Evolutionary conservation across 306 rosid species (phyloP), one percentile per base, ranked within the genome.

Genomic region (Pterocarpus macrocarpus): DNA sequence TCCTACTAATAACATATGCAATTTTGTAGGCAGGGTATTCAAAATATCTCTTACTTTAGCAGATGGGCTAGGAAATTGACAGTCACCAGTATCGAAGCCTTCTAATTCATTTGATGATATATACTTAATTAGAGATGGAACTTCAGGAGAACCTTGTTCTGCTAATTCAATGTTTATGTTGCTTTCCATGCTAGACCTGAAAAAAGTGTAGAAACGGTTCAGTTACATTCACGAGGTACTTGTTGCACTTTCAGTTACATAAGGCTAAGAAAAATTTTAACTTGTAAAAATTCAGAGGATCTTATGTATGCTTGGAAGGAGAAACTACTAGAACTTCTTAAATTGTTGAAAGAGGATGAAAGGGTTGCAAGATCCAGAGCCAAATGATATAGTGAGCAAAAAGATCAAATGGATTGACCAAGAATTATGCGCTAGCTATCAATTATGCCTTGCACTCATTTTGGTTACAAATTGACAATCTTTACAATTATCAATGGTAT

Each of bases 101-200:
- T 59, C 70, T 50, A 85, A 79, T 66, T 88, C 87, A 66, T 76
- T 75, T 56, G 94, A 74, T 59, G 93, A 83, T 79, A 94, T 87
- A 70, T 68, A 70, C 72, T 69, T 79, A 36, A 92, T 87, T 8
- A 89, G 86, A 75, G 92, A 28, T 82, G 98, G 98, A 81, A 81
- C 78, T 75, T 82, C 88, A 55, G 86, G 59, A 15, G 75, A 63
- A 9, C 49, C 85, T 73, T 72, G 79, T 45, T 64, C 83, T 35
- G 11, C 44, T 22, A 71, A 45, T 63, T 69, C 89, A 68, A 58
- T 4, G 8, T 38, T 10, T 76, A 47, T 73, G 50, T 71, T 82
- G 38, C 71, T 70, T 61, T 89, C 91, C 91, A 87, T 88, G 9
- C 56, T 71, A 73, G 62, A 70, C 81, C 86, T 87, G 88, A 74